Evolutionary conservation across 176 grass and related monocot genomes (phyloP).

Genomic region (Carex littledalei): DNA sequence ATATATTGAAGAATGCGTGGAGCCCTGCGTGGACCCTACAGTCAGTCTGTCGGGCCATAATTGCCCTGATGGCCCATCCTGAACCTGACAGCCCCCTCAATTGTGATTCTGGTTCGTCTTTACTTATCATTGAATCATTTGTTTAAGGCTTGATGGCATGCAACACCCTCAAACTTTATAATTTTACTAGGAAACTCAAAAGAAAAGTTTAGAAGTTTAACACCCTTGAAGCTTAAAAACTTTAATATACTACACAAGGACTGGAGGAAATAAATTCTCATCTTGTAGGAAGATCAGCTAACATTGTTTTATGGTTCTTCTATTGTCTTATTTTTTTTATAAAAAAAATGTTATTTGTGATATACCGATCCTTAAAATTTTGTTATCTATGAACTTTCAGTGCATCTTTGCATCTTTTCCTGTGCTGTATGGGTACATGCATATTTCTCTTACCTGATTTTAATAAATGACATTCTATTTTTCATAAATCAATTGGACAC

Average conservation of each 20-base stretch:
- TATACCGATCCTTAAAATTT: background rate
- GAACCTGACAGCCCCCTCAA: conserved; percentile 96
- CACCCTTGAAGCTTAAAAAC: background rate
- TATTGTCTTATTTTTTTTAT: background rate
- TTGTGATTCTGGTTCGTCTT: conserved; percentile 81
- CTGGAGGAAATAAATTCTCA: background rate
- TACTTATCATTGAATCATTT: conserved; percentile 21
- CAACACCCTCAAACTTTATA: background rate
- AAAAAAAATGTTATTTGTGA: background rate
- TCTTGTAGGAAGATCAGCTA: background rate
- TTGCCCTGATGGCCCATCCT: conserved; percentile 97
- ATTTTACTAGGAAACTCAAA: background rate
- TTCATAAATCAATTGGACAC: background rate
- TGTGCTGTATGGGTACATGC: background rate
- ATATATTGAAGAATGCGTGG: conserved; percentile 99
- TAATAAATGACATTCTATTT: background rate
- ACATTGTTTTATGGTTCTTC: background rate
- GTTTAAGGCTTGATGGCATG: background rate
- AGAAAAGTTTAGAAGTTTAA: background rate
- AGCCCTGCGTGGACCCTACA: conserved; percentile 98
- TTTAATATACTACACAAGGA: background rate
- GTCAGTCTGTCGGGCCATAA: conserved; percentile 96
- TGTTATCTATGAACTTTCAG: background rate
- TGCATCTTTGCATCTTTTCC: background rate
- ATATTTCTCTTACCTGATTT: background rate